Conservation (phyloP, 805 yeast genomes). For the Pichia cephalocereana region DNA sequence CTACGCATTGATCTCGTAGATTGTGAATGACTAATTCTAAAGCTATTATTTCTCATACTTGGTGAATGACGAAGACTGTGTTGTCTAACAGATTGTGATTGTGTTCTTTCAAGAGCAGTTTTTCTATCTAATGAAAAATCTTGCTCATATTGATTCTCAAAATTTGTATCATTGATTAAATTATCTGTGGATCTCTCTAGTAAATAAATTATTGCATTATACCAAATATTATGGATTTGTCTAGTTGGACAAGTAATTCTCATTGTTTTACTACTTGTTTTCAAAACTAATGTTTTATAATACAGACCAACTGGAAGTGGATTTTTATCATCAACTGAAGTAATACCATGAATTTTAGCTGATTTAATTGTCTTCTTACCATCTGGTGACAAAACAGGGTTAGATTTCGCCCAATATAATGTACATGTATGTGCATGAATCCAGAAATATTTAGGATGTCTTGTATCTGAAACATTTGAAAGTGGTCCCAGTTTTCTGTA, state of each 20-base stretch:
- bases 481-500: slow-evolving; percentile 70
- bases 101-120: slow-evolving; percentile 22
- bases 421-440: slow-evolving; percentile 90
- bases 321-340: slow-evolving; percentile 73
- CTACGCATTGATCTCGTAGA: slow-evolving; percentile 4
- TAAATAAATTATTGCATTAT: slow-evolving; percentile 68
- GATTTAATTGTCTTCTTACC: slow-evolving; percentile 62
- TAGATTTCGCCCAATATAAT: slow-evolving; percentile 77
- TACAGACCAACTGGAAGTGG: slow-evolving; percentile 85
- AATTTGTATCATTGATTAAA: slow-evolving; percentile 38
- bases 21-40: slow-evolving; percentile 1
- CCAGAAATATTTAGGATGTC: slow-evolving; percentile 95
- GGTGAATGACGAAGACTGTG: slow-evolving; percentile 1
- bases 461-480: slow-evolving; percentile 61
- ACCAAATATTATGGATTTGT: slow-evolving; percentile 88
- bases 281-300: slow-evolving; percentile 74
- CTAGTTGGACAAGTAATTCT: slow-evolving; percentile 83
- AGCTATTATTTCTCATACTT: slow-evolving; percentile 10
- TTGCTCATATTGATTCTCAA: slow-evolving; percentile 28
- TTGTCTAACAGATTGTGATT: slow-evolving; percentile 16
- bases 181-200: slow-evolving; percentile 58
- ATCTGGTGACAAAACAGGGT: slow-evolving; percentile 68
- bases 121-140: slow-evolving; percentile 20
- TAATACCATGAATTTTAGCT: slow-evolving; percentile 70
- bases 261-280: slow-evolving; percentile 50